Evolutionary conservation across 768 basidiomycete genomes (phyloP).

Genomic region (Amanita pseudoporphyria): DNA sequence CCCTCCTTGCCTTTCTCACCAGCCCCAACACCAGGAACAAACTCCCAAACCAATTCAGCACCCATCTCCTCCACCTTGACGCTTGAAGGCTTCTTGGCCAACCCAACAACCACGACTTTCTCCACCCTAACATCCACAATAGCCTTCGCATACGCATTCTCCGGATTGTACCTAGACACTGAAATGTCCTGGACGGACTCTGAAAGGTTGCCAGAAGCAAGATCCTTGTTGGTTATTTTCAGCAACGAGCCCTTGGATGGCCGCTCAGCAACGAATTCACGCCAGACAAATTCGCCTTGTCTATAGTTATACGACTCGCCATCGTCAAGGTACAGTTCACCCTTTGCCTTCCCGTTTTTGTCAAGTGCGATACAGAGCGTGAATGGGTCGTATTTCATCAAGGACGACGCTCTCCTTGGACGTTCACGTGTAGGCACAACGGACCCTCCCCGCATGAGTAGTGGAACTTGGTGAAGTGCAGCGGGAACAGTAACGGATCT

Average conservation of each 20-base stretch:
- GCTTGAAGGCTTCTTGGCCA: conserved; percentile 48
- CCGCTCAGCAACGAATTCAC: conserved; percentile 55
- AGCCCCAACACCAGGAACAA: conserved; percentile 45
- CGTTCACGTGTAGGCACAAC: conserved; percentile 85
- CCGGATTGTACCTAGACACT: conserved; percentile 37
- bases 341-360: conserved; percentile 46
- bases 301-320: conserved; percentile 75
- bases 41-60: conserved; percentile 59
- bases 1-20: conserved; percentile 39
- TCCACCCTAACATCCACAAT: conserved; percentile 72
- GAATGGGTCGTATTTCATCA: conserved; percentile 91
- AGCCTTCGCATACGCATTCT: conserved; percentile 60
- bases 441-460: conserved; percentile 85
- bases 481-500: conserved; percentile 69
- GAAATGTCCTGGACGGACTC: conserved; percentile 44
- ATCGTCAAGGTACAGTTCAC: conserved; percentile 93
- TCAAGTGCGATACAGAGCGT: conserved; percentile 79
- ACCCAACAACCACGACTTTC: conserved; percentile 70
- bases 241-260: conserved; percentile 23
- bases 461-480: conserved; percentile 69
- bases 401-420: conserved; percentile 71
- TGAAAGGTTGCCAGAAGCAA: conserved; percentile 32
- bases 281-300: conserved; percentile 78
- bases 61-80: conserved; percentile 42
- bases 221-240: conserved; percentile 44